These are phyloP conservation scores for Beauveria scarabaeidicola DNA, from an alignment of 2,329 filamentous ascomycete species.

Conservation along the genomic window DNA sequence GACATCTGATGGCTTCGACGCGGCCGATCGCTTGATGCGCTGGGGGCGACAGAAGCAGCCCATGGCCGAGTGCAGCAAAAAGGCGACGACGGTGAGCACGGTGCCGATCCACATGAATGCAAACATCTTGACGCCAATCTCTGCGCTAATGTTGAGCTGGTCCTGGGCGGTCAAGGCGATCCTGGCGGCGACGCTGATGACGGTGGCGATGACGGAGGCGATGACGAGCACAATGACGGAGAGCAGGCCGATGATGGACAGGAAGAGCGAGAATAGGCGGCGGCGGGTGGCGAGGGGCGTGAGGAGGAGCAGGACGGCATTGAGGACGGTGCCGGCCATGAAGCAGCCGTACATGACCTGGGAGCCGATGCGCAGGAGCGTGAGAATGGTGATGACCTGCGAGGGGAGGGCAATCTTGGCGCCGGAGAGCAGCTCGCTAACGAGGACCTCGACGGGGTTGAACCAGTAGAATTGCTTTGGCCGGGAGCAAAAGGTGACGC, in stretches of 20 bases:
- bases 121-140: constrained; percentile 67
- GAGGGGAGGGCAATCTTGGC: constrained; percentile 75
- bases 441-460: constrained; percentile 75
- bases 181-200: constrained; percentile 74
- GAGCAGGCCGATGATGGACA: constrained; percentile 60
- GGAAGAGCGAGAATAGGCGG: constrained; percentile 57
- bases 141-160: constrained; percentile 67
- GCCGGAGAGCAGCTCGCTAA: constrained; percentile 70
- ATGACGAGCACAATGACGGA: constrained; percentile 59
- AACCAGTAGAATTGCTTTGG: constrained; percentile 76
- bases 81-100: constrained; percentile 57
- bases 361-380: constrained; percentile 64
- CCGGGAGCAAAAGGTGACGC: constrained; percentile 66
- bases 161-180: constrained; percentile 63
- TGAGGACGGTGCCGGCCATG: constrained; percentile 60
- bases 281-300: constrained; percentile 46
- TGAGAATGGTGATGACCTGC: constrained; percentile 63
- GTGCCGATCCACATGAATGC: constrained; percentile 84
- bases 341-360: constrained; percentile 88
- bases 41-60: constrained; percentile 61
- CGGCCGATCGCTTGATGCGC: constrained; percentile 5
- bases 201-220: constrained; percentile 67
- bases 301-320: constrained; percentile 63
- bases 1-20: neutral
- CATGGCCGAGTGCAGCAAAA: constrained; percentile 64